Evolutionary conservation across 306 rosid genomes (phyloP).

Genomic region (Medicago arabica): DNA sequence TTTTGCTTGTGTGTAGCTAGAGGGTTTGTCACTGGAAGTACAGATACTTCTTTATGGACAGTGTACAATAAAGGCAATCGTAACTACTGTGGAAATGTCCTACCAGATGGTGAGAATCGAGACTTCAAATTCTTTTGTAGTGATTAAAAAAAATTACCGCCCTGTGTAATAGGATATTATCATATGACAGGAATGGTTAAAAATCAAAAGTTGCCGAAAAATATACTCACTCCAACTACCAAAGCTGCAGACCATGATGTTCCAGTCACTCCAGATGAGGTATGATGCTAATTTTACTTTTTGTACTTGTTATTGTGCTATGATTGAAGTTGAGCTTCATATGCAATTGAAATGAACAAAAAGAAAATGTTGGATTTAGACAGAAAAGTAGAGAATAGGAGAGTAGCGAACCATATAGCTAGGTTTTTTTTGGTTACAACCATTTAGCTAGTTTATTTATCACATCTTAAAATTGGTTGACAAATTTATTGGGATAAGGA

Average conservation of each 20-base stretch:
- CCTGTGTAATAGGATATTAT: constrained; percentile 37
- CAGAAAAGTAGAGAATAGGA: background rate
- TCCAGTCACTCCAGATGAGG: constrained; percentile 96
- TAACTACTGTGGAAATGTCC: constrained; percentile 84
- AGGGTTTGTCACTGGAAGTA: constrained; percentile 98
- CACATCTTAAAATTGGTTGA: constrained; percentile 15
- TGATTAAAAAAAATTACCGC: background rate
- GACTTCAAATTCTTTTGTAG: constrained; percentile 13
- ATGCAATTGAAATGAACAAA: constrained; percentile 7
- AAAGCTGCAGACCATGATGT: constrained; percentile 92
- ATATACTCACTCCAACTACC: constrained; percentile 94
- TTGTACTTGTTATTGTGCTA: constrained; percentile 16
- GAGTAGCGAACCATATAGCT: constrained; percentile 4
- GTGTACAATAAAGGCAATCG: constrained; percentile 81
- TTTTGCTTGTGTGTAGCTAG: constrained; percentile 62
- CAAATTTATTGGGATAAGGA: constrained; percentile 24
- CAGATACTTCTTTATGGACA: constrained; percentile 95
- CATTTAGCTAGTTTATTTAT: background rate
- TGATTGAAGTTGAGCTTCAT: constrained; percentile 18
- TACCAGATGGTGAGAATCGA: constrained; percentile 67
- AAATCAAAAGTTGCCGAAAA: constrained; percentile 77
- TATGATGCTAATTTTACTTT: constrained; percentile 34
- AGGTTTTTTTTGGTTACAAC: background rate
- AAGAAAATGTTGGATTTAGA: constrained; percentile 5
- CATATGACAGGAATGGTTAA: constrained; percentile 71